Conservation (phyloP, 768 basidiomycete genomes). For the Hydnomerulius pinastri region DNA sequence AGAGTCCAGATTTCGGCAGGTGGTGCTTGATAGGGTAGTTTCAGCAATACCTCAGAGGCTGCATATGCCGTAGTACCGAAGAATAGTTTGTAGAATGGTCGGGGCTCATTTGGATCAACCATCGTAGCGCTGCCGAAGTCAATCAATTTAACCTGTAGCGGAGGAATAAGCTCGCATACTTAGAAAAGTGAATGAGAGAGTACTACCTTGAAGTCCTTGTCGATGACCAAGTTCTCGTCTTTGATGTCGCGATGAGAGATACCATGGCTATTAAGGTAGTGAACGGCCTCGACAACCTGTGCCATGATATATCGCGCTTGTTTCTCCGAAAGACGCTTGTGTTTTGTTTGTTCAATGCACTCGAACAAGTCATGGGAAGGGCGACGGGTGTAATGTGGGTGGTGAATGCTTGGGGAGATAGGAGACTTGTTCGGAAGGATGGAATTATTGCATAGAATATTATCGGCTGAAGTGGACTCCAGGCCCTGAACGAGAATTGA, state of each 20-base stretch:
- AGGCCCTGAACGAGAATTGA: constrained; percentile 19
- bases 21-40: constrained; percentile 86
- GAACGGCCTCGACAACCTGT: constrained; percentile 85
- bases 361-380: constrained; percentile 93
- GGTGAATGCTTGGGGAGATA: constrained; percentile 23
- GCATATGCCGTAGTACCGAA: constrained; percentile 97
- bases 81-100: constrained; percentile 75
- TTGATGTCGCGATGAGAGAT: constrained; percentile 97
- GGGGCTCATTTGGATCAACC: constrained; percentile 60
- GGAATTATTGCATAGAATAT: constrained; percentile 5
- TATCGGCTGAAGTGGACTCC: constrained; percentile 14
- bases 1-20: constrained; percentile 97
- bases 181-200: background rate
- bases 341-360: constrained; percentile 85
- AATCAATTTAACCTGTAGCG: constrained; percentile 81
- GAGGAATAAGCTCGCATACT: constrained; percentile 12
- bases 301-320: constrained; percentile 82
- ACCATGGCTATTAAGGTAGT: constrained; percentile 78
- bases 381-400: constrained; percentile 59
- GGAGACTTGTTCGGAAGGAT: constrained; percentile 11
- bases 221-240: constrained; percentile 91
- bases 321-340: constrained; percentile 76
- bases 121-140: constrained; percentile 92
- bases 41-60: constrained; percentile 88
- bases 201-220: constrained; percentile 64